phyloP scores from a whole-genome alignment of 2,329 filamentous ascomycete species.

The Sporothrix sp. region DNA sequence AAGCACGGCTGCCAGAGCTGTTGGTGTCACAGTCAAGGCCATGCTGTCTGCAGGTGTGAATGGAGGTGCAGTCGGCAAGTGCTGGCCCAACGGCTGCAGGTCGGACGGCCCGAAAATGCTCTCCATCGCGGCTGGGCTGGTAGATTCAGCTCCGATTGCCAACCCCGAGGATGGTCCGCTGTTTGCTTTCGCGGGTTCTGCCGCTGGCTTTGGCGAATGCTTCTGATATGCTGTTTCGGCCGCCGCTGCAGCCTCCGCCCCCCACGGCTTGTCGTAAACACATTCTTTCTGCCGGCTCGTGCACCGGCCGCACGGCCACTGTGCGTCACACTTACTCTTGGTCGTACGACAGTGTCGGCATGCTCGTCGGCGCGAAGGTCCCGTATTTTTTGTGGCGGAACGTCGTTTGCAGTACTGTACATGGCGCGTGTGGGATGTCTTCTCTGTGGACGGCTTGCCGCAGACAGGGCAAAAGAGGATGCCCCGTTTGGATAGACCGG shows the following conservation, averaged over 20 bases:
- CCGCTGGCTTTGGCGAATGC: not conserved
- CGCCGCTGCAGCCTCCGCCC: not conserved
- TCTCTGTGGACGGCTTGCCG: conserved; percentile 1
- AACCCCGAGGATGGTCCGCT: too few species aligned
- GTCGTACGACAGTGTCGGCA: conserved; percentile 12
- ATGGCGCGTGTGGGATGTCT: conserved; percentile 7
- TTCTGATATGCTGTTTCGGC: not conserved
- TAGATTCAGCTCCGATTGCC: too few species aligned
- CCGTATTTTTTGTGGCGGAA: conserved; percentile 4
- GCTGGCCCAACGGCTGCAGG: too few species aligned
- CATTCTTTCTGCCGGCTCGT: conserved; percentile 6
- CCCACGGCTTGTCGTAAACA: conserved; percentile 10
- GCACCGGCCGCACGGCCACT: conserved; percentile 15
- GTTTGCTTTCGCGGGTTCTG: too few species aligned
- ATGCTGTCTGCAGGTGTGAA: not conserved
- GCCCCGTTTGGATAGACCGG: too few species aligned
- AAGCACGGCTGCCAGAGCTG: not conserved
- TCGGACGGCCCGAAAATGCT: not conserved
- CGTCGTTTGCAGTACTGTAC: conserved; percentile 14
- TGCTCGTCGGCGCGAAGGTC: conserved; percentile 8
- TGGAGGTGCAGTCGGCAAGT: too few species aligned
- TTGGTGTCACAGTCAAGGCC: not conserved
- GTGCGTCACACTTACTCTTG: conserved; percentile 16
- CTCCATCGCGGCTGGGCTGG: not conserved
- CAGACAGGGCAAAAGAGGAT: conserved; percentile 7